Evolutionary conservation across 192 early-diverging fungal genomes (phyloP), one percentile per base, ranked within the genome.

Genomic region (Podila clonocystis): DNA sequence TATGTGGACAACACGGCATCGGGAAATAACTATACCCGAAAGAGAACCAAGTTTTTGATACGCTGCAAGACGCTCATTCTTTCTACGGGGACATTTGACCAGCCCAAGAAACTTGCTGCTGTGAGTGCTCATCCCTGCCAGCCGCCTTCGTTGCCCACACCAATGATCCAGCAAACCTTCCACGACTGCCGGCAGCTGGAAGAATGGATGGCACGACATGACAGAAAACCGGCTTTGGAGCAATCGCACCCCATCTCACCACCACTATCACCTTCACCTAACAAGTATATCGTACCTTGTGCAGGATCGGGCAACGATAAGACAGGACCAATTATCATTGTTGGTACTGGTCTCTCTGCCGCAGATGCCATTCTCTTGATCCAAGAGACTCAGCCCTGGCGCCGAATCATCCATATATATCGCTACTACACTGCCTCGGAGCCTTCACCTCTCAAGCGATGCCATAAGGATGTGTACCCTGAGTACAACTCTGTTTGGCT

Each of bases 391-490:
- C 77, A 80, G 17, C 77, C 77, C 22, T 80, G 77, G 77, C 65
- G 77, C 30, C 65, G 71, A 5, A 41, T 80, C 48, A 73, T 80
- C 33, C 77, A 80, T 9, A 80, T 80, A 45, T 80, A 69, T 50
- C 71, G 66, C 61, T 71, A 80, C n/a, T 80, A 55, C 58, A 62
- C 77, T 24, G 58, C 70, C 9, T 69, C 70, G 4, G 77, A 80
- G 19, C 77, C 77, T 11, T 80, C 77, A 1, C 77, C 77, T 0
- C 58, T 80, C 36, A 80, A 80, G 34, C 50, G 77, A 34, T 80
- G 77, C n/a, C 77, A 80, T 69, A 70, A 70, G 0, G 77, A 80
- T 58, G 77, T 80, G n/a, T 80, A 80, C 52, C 77, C 77, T 7
- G 77, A 73, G 33, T 80, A 80, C 38, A 66, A 65, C 2, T 80